These are phyloP conservation scores for Podila minutissima DNA, from an alignment of 192 early-diverging fungal genomes.

Conservation along the genomic window DNA sequence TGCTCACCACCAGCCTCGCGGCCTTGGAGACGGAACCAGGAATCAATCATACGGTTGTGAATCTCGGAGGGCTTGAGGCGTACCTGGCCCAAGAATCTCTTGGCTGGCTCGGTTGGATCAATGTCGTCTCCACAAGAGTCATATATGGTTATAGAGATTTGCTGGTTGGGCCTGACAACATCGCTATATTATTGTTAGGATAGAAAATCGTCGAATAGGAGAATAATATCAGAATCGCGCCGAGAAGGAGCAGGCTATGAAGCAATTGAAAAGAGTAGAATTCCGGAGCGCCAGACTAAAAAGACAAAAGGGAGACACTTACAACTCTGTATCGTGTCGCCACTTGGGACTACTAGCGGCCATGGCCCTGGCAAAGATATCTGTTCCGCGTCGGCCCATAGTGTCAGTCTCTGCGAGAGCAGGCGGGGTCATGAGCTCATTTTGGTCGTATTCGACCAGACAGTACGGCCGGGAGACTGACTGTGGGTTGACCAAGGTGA, in stretches of 20 bases:
- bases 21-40: constrained; percentile 51
- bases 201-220: neutral
- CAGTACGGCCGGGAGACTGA: constrained; percentile 51
- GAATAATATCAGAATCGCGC: neutral
- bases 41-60: constrained; percentile 56
- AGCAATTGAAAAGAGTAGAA: neutral
- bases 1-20: constrained; percentile 19
- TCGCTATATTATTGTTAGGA: constrained; percentile 29
- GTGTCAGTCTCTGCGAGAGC: constrained; percentile 12
- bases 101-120: constrained; percentile 19
- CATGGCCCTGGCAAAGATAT: constrained; percentile 51
- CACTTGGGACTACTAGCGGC: constrained; percentile 56
- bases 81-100: constrained; percentile 55
- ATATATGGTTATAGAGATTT: constrained; percentile 49
- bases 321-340: constrained; percentile 54
- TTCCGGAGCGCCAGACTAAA: neutral
- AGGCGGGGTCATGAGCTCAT: constrained; percentile 46
- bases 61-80: constrained; percentile 53
- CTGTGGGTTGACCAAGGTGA: constrained; percentile 45
- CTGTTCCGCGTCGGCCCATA: constrained; percentile 33
- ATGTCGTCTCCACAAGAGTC: constrained; percentile 46
- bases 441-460: constrained; percentile 52
- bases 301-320: constrained; percentile 15
- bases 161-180: constrained; percentile 48
- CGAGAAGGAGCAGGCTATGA: neutral